Evolutionary conservation across 2,329 filamentous ascomycete genomes (phyloP).

Genomic region (Colletotrichum neosansevieriae): DNA sequence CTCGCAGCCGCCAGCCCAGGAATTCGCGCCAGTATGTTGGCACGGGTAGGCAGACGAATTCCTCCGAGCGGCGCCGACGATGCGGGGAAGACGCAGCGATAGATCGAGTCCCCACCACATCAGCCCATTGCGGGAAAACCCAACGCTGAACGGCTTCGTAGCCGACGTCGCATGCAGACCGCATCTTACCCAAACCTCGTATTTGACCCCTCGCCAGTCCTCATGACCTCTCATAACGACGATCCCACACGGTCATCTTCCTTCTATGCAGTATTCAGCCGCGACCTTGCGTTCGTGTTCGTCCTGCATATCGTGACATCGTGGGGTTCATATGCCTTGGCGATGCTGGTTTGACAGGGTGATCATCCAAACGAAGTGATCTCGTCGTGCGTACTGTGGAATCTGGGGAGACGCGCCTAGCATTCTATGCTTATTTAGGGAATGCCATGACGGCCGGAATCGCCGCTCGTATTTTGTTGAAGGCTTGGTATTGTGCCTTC

Average conservation of each 20-base stretch:
- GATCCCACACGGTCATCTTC: slow-evolving; percentile 1
- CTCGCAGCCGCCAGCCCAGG: not conserved
- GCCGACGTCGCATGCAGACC: slow-evolving; percentile 30
- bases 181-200: slow-evolving; percentile 21
- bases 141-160: not conserved
- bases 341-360: not conserved
- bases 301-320: slow-evolving; percentile 12
- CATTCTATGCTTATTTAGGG: not conserved
- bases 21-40: too few relatives aligned
- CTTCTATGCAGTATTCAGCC: not conserved
- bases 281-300: slow-evolving; percentile 17
- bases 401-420: not conserved
- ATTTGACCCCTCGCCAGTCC: slow-evolving; percentile 8
- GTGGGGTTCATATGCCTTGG: not conserved
- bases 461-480: slow-evolving; percentile 23
- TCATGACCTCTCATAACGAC: not conserved
- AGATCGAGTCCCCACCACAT: slow-evolving; percentile 9
- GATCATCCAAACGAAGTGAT: not conserved
- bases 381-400: not conserved
- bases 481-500: not conserved
- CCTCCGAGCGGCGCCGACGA: slow-evolving; percentile 26
- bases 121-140: not conserved
- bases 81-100: slow-evolving; percentile 24
- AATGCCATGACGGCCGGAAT: slow-evolving; percentile 13
- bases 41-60: not conserved